Conservation (phyloP, 108 stramenopile species). For the Conticribra weissflogii region DNA sequence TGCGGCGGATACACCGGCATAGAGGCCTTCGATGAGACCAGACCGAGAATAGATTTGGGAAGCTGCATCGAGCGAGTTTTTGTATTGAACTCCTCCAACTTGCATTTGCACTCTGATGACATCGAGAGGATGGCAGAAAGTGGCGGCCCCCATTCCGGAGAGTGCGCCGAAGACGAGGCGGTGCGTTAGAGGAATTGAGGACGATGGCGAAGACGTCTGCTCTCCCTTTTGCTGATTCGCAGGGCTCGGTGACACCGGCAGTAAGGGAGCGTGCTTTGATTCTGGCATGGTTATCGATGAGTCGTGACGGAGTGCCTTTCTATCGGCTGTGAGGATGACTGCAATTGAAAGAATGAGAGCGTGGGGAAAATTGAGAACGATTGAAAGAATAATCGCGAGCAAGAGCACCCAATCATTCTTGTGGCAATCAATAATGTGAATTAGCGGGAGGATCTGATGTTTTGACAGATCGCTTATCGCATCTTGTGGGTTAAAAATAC, state of each 20-base stretch:
- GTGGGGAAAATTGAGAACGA: too few species aligned
- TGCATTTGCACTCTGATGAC: constrained; percentile 49
- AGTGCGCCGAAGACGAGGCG: constrained; percentile 32
- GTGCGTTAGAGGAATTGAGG: constrained; percentile 19
- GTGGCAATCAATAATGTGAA: too few species aligned
- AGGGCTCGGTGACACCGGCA: background rate
- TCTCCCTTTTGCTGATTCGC: too few species aligned
- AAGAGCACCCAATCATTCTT: too few species aligned
- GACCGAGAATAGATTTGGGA: constrained; percentile 26
- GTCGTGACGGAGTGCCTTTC: background rate
- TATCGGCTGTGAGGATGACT: too few species aligned
- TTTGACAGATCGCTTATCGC: too few species aligned
- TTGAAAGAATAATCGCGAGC: background rate
- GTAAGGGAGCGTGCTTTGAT: constrained; percentile 15
- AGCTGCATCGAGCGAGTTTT: constrained; percentile 30
- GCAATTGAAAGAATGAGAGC: background rate
- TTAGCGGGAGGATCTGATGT: too few species aligned
- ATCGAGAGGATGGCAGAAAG: constrained; percentile 45
- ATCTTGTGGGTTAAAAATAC: too few species aligned
- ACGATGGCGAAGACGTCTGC: background rate
- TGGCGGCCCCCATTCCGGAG: constrained; percentile 41
- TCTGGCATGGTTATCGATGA: constrained; percentile 10
- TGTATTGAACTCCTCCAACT: constrained; percentile 33
- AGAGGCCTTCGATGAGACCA: constrained; percentile 36
- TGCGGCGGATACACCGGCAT: constrained; percentile 43